Evolutionary conservation across 345 rosid genomes (phyloP).

Genomic region (Hevea brasiliensis): DNA sequence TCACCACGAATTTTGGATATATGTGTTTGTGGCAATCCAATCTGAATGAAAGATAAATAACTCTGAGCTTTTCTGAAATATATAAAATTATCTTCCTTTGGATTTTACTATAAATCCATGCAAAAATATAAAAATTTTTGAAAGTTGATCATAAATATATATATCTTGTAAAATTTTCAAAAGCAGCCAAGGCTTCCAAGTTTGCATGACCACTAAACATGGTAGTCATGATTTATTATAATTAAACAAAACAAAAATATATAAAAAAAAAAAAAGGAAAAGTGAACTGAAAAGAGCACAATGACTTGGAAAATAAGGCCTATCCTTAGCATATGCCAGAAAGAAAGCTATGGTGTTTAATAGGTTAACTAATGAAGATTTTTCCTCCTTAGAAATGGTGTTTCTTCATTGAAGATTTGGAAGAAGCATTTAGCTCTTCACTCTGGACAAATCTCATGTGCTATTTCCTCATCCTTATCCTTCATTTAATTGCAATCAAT

Average conservation of each 20-base stretch:
- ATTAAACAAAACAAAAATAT: no score
- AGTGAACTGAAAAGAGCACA: not conserved
- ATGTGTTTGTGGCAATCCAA: slow-evolving; percentile 38
- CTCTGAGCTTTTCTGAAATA: not conserved
- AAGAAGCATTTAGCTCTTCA: not conserved
- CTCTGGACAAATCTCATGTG: slow-evolving; percentile 5
- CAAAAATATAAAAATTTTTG: not conserved
- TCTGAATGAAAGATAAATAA: slow-evolving; percentile 10
- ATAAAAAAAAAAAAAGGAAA: not conserved
- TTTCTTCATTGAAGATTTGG: not conserved
- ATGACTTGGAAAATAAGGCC: slow-evolving; percentile 3
- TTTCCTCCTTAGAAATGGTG: not conserved
- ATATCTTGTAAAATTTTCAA: no score
- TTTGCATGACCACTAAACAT: not conserved
- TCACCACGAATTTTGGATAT: slow-evolving; percentile 12
- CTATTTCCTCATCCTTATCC: not conserved
- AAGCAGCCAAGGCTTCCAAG: no score
- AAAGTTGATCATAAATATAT: no score
- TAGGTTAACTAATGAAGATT: slow-evolving; percentile 3
- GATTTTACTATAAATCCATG: no score
- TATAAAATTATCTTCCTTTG: no score
- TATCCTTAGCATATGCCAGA: not conserved
- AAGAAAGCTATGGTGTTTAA: not conserved
- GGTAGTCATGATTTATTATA: no score
- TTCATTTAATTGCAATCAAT: not conserved